Base-by-base conservation (phyloP, 2,329 filamentous ascomycete genomes). In the Dactylonectria macrodidyma region DNA sequence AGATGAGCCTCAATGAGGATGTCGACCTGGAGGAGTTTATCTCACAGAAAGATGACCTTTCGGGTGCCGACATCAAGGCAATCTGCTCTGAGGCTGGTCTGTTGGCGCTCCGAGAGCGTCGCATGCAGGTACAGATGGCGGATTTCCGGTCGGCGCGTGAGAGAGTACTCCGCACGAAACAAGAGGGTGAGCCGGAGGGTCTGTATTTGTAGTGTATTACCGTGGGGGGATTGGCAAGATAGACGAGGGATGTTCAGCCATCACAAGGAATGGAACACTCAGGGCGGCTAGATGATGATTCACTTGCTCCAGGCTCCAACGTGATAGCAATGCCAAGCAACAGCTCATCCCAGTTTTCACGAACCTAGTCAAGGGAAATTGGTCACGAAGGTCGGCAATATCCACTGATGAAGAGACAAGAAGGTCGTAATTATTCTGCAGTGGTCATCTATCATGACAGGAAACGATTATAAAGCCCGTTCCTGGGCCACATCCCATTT, bases 1-100 rank as follows among this genome's bases (percentile, higher is more conserved):
- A 99, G 89, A 99, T 99, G 96, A 97, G 91, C 59, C 88, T 99
- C 47, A 94, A 94, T 76, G 92, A 95, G 69, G 97, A 99, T 74
- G 96, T 99, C n/a, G 97, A 99, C 71, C 87, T 99, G 52, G 96
- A 99, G 76, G 96, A 99, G 83, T 98, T 99, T 79, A 98, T 99
- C 80, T 95, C 91, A 71, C 95, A 98, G 82, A 99, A 99, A 88
- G 96, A 99, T 77, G 97, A 99, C 77, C 87, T 99, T 8, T 97
- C 93, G 5, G 96, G 96, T 82, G 96, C 96, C 41, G 96, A 99
- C 83, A 98, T 99, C 87, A 97, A 98, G 84, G 96, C 96, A 55
- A 99, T 99, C 77, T 99, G 96, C 84, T 97, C 95, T 34, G 96
- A 99, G 81, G 95, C 96, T 50, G 96, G 96, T 82, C 86, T 99